Percentiles rank a stretch among this genome's conserved stretches.
Conservation (phyloP, 2,329 filamentous ascomycete genomes). For the Aphanocladium album region DNA sequence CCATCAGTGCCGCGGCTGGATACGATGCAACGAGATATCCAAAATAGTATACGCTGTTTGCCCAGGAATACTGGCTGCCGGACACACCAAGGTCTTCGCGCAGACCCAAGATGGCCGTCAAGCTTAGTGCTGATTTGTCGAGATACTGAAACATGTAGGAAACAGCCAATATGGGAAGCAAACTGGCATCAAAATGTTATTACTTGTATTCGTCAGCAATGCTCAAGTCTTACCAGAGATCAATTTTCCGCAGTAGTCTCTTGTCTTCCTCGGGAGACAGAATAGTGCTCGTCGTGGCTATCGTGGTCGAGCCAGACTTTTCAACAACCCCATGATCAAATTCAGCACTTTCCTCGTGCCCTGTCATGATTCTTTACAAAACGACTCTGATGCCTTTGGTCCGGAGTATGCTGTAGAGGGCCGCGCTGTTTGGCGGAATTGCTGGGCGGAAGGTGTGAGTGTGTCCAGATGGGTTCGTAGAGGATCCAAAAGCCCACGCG, state of each 20-base stretch:
- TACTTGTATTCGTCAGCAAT: not conserved
- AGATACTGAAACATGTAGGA: constrained; percentile 56
- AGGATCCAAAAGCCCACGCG: not conserved
- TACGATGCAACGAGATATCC: constrained; percentile 39
- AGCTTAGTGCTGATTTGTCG: constrained; percentile 54
- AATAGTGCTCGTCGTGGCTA: not conserved
- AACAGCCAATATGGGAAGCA: constrained; percentile 47
- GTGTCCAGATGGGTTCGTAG: not conserved
- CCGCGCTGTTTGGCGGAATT: too few species aligned
- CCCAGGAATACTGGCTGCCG: constrained; percentile 48
- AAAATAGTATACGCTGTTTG: constrained; percentile 47
- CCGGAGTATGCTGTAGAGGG: too few species aligned
- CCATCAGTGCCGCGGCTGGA: constrained; percentile 22
- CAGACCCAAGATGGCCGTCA: constrained; percentile 46
- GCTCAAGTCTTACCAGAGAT: constrained; percentile 40
- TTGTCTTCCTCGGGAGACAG: constrained; percentile 32
- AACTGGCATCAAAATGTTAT: constrained; percentile 22
- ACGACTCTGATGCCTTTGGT: too few species aligned
- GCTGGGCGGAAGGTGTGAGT: not conserved
- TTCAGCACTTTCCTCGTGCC: not conserved
- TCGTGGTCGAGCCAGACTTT: not conserved
- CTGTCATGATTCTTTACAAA: not conserved
- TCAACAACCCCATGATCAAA: not conserved
- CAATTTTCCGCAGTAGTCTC: constrained; percentile 55
- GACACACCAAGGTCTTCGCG: constrained; percentile 39